These are phyloP conservation scores for Glycine soja DNA, from an alignment of 306 rosid genomes.

Conservation along the genomic window DNA sequence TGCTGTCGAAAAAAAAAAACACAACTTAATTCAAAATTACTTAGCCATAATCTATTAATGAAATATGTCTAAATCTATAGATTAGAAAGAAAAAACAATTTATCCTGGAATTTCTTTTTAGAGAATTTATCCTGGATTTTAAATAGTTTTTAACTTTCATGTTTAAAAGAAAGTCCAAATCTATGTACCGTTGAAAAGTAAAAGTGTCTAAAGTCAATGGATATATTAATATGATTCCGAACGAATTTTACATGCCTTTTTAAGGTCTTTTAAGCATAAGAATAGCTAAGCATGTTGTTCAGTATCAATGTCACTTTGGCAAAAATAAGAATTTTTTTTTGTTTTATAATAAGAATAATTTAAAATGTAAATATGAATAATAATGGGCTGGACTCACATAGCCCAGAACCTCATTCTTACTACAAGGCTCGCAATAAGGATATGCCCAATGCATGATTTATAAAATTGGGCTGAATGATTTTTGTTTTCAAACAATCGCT, in stretches of 20 bases:
- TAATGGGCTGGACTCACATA: conserved; percentile 18
- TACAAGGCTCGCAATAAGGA: neutral
- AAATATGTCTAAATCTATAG: neutral
- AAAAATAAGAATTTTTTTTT: neutral
- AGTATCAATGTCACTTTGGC: neutral
- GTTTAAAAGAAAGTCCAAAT: conserved; percentile 2
- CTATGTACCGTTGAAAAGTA: conserved; percentile 1
- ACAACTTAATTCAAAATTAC: neutral
- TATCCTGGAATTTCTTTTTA: neutral
- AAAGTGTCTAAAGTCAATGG: neutral
- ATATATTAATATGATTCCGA: conserved; percentile 22
- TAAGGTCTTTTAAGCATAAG: neutral
- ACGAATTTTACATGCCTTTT: neutral
- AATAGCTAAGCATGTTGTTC: neutral
- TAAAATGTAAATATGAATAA: neutral
- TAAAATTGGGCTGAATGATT: neutral
- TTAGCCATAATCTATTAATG: neutral
- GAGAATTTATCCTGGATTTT: neutral
- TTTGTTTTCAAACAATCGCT: neutral
- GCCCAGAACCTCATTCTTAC: neutral
- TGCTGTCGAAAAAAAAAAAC: no score
- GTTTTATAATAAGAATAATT: neutral
- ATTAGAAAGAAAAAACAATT: neutral
- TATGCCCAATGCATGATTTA: neutral
- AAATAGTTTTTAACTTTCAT: neutral